phyloP scores from a whole-genome alignment of 2,329 filamentous ascomycete species.

The Colletotrichum euphorbiae region DNA sequence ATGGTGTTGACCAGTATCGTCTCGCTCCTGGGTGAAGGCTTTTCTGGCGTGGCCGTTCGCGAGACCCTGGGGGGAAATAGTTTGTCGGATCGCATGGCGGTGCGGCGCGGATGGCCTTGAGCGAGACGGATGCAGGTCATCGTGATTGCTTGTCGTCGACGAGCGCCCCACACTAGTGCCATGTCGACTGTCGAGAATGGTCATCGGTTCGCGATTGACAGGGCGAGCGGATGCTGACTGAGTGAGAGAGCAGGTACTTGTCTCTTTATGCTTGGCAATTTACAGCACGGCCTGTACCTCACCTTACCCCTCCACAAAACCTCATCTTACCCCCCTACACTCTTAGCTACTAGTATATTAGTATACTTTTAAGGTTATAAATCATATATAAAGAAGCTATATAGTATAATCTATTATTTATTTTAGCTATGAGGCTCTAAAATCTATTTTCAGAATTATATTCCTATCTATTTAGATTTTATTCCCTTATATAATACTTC shows the following conservation, averaged over 20 bases:
- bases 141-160: conserved; percentile 30
- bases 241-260: conserved; percentile 7
- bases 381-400: too few relatives aligned
- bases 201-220: conserved; percentile 15
- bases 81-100: conserved; percentile 34
- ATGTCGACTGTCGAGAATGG: conserved; percentile 22
- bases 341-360: too few relatives aligned
- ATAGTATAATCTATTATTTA: too few relatives aligned
- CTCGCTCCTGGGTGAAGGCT: background rate
- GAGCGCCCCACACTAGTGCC: conserved; percentile 29
- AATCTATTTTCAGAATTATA: too few relatives aligned
- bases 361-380: too few relatives aligned
- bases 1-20: conserved; percentile 8
- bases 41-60: conserved; percentile 4
- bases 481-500: too few relatives aligned
- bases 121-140: conserved; percentile 39
- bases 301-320: too few relatives aligned
- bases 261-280: conserved; percentile 34
- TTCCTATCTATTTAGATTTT: too few relatives aligned
- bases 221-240: conserved; percentile 2
- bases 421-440: too few relatives aligned
- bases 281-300: too few relatives aligned
- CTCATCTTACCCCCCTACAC: too few relatives aligned
- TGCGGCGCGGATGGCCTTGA: conserved; percentile 34
- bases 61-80: conserved; percentile 17